These are phyloP conservation scores for Monilinia fructicola DNA, from an alignment of 2,329 filamentous ascomycete species.

Conservation along the genomic window DNA sequence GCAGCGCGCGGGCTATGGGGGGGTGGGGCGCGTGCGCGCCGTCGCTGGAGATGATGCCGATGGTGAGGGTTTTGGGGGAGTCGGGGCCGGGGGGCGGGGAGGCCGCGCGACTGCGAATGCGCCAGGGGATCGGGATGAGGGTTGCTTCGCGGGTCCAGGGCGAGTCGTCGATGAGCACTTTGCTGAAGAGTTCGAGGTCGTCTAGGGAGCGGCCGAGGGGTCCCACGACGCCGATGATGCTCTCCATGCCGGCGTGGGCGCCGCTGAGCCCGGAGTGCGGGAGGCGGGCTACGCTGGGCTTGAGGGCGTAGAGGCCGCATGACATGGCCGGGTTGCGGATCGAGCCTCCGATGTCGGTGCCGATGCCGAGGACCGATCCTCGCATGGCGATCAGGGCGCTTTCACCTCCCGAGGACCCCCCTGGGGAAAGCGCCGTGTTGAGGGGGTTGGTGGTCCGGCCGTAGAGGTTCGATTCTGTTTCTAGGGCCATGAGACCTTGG, in stretches of 20 bases:
- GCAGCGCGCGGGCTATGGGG: constrained; percentile 17
- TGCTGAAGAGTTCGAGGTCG: constrained; percentile 45
- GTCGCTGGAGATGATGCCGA: constrained; percentile 39
- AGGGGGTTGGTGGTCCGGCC: constrained; percentile 53
- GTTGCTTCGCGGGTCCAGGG: constrained; percentile 54
- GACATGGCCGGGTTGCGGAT: constrained; percentile 44
- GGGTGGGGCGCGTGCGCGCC: constrained; percentile 28
- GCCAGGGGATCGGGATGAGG: constrained; percentile 53
- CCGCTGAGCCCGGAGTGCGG: constrained; percentile 37
- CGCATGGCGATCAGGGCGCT: constrained; percentile 56
- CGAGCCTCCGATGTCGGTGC: constrained; percentile 33
- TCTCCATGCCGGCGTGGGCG: constrained; percentile 55
- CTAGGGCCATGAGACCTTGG: constrained; percentile 48
- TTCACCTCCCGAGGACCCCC: constrained; percentile 63
- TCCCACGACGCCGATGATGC: constrained; percentile 48
- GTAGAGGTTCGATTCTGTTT: constrained; percentile 47
- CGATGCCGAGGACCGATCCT: constrained; percentile 49
- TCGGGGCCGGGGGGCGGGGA: too few relatives aligned
- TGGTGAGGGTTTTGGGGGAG: constrained; percentile 39
- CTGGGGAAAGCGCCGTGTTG: constrained; percentile 56
- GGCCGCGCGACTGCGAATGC: too few relatives aligned
- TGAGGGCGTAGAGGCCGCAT: constrained; percentile 47
- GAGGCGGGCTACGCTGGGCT: constrained; percentile 33
- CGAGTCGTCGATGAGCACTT: constrained; percentile 32
- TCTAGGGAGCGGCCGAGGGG: constrained; percentile 47